These are phyloP conservation scores for Trypanosoma lewisi DNA, from an alignment of 208 protist genomes.

Conservation along the genomic window DNA sequence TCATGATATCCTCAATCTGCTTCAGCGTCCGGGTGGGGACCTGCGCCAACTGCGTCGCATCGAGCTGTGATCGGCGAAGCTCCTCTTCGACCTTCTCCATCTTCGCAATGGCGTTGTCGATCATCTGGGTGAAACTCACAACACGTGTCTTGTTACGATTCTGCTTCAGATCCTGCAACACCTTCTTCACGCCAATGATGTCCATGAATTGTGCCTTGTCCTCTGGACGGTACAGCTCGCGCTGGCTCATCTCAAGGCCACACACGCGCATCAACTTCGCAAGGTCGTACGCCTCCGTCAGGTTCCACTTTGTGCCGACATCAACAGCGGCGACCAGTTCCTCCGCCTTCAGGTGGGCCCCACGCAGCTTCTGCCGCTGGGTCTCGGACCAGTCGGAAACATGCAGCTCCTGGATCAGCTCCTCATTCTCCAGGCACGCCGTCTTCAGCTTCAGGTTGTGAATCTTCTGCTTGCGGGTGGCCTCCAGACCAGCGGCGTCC, in stretches of 20 bases:
- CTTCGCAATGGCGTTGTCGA: constrained; percentile 78
- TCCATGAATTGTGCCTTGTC: constrained; percentile 79
- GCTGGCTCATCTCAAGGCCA: constrained; percentile 60
- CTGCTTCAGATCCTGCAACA: constrained; percentile 73
- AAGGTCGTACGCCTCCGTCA: constrained; percentile 79
- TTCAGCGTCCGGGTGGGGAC: constrained; percentile 62
- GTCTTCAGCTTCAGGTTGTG: constrained; percentile 89
- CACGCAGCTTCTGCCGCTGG: constrained; percentile 73
- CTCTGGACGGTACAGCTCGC: constrained; percentile 76
- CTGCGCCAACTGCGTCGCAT: constrained; percentile 71
- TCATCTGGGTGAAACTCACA: constrained; percentile 74
- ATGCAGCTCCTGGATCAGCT: constrained; percentile 82
- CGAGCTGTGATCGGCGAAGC: constrained; percentile 54
- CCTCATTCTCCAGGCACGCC: constrained; percentile 74
- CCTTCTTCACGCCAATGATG: constrained; percentile 75
- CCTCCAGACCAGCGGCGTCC: constrained; percentile 73
- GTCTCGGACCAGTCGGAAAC: constrained; percentile 82
- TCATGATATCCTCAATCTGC: constrained; percentile 81
- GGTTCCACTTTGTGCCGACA: constrained; percentile 80
- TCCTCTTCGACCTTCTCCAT: constrained; percentile 84
- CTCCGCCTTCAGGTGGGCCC: constrained; percentile 71
- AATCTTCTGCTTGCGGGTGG: constrained; percentile 84
- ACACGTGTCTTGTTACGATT: constrained; percentile 82
- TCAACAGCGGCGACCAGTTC: constrained; percentile 70
- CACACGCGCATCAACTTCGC: constrained; percentile 79